Conservation (phyloP, 805 yeast genomes). For the Diddensiella transvaalensis region DNA sequence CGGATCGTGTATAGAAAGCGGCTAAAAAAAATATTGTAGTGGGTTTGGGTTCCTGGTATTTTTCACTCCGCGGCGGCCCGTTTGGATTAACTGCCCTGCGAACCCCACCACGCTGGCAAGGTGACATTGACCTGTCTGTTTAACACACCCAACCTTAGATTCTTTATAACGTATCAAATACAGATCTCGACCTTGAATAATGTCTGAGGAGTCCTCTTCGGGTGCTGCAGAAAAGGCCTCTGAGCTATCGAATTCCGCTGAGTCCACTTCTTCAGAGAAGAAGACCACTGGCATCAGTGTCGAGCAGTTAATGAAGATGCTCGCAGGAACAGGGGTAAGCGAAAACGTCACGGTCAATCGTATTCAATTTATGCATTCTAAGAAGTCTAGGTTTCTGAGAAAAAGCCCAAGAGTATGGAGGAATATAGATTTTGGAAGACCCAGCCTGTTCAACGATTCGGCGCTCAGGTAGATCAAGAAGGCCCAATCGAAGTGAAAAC, state of each 20-base stretch:
- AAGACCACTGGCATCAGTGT: constrained; percentile 24
- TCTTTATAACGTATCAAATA: too few relatives aligned
- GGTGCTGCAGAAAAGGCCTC: too few relatives aligned
- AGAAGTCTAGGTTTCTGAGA: not conserved
- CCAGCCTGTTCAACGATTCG: constrained; percentile 84
- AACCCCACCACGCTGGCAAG: too few relatives aligned
- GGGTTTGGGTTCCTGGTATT: not conserved
- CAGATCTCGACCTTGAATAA: not conserved
- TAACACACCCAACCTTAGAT: too few relatives aligned
- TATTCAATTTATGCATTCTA: too few relatives aligned
- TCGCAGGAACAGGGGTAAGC: constrained; percentile 9
- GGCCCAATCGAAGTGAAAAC: constrained; percentile 81
- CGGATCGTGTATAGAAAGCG: not conserved
- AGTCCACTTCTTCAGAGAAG: not conserved
- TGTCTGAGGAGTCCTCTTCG: not conserved
- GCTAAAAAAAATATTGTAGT: not conserved
- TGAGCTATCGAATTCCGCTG: not conserved
- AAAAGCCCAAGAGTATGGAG: constrained; percentile 51
- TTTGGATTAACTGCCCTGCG: too few relatives aligned
- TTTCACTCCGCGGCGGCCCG: too few relatives aligned
- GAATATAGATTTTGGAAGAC: constrained; percentile 97
- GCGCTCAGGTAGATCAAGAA: constrained; percentile 61
- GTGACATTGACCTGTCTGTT: too few relatives aligned
- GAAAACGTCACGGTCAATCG: too few relatives aligned
- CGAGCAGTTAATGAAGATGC: constrained; percentile 24